Base-by-base conservation (phyloP, 169 alveolate genomes). In the Plasmodium blacklocki region DNA sequence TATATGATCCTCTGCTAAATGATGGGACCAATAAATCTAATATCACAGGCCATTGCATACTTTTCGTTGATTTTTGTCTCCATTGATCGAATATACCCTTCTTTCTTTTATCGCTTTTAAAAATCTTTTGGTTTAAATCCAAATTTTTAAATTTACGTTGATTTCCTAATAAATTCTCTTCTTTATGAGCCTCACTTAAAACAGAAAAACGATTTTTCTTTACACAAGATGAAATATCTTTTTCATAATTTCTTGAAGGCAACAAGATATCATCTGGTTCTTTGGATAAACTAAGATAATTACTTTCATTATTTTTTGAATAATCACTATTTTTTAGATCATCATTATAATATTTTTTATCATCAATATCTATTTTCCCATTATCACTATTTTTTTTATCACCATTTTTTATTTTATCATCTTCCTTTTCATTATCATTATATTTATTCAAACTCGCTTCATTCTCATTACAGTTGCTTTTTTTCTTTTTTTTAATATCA, bases 31-130 rank as follows among this genome's bases (percentile, higher is more conserved):
- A 73, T 60, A 92, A 74, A 67, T 92, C 93, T 73, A 92, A 68
- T 56, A 92, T 60, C 18, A 87, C 89, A n/a, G 95, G 93, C 93
- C 93, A 88, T 21, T 86, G 92, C 75, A 62, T 86, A 59, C 70
- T 67, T 70, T 86, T 86, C 14, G 64, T 9, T 7, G 92, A 59
- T 62, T 86, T 86, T 47, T 72, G 78, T 54, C 75, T 86, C 75
- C 66, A 86, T 9, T 47, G 56, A 52, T 86, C 76, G 29, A 86
- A 86, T 47, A 86, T 86, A 39, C 70, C 75, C 56, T 62, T 86
- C 50, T 86, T 86, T 26, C 62, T 83, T 50, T n/a, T 83, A 18
- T 83, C 73, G 14, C 58, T 71, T 60, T 74, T 74, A 15, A n/a
- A 32, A 78, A 64, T 64, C 49, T 78, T 78, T 14, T 78, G 62